These are phyloP conservation scores for Boeremia lycopersici DNA, from an alignment of 2,329 filamentous ascomycete species.

Conservation along the genomic window DNA sequence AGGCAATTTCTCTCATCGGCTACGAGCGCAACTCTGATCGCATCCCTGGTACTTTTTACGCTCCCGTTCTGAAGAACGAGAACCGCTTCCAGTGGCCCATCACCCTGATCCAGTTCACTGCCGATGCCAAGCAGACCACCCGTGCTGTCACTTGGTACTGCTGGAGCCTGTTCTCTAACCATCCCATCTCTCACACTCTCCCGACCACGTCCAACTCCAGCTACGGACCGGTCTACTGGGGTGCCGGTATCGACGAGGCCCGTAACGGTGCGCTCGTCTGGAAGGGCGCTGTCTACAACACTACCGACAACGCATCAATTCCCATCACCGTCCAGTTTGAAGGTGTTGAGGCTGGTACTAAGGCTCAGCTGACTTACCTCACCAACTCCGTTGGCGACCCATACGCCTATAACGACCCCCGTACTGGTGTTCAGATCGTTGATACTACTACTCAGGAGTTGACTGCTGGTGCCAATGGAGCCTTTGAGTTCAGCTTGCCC, in stretches of 20 bases:
- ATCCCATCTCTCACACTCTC: slow-evolving; percentile 52
- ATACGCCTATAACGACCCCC: slow-evolving; percentile 51
- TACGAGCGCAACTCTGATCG: slow-evolving; percentile 69
- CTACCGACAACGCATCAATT: slow-evolving; percentile 40
- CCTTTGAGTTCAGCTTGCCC: slow-evolving; percentile 60
- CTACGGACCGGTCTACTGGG: slow-evolving; percentile 55
- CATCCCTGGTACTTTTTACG: slow-evolving; percentile 56
- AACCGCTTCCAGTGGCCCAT: slow-evolving; percentile 47
- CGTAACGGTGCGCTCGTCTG: slow-evolving; percentile 46
- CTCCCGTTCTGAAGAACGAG: slow-evolving; percentile 43
- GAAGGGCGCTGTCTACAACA: slow-evolving; percentile 59
- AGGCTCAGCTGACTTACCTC: slow-evolving; percentile 50
- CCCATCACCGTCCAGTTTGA: slow-evolving; percentile 38
- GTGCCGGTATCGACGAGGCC: slow-evolving; percentile 47
- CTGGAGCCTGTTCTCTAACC: slow-evolving; percentile 51
- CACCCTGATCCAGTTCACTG: slow-evolving; percentile 50
- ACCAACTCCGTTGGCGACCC: slow-evolving; percentile 49
- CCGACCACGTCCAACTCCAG: slow-evolving; percentile 46
- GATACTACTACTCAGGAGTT: slow-evolving; percentile 26
- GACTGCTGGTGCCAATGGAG: slow-evolving; percentile 50
- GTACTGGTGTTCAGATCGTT: slow-evolving; percentile 55
- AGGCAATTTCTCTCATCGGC: slow-evolving; percentile 69
- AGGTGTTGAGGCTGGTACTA: slow-evolving; percentile 33
- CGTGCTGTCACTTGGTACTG: slow-evolving; percentile 42
- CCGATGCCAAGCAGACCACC: slow-evolving; percentile 43